Percentiles rank a stretch among this genome's conserved stretches.
Evolutionary conservation across 2,329 filamentous ascomycete genomes (phyloP).

Genomic region (Trichoderma sp.): DNA sequence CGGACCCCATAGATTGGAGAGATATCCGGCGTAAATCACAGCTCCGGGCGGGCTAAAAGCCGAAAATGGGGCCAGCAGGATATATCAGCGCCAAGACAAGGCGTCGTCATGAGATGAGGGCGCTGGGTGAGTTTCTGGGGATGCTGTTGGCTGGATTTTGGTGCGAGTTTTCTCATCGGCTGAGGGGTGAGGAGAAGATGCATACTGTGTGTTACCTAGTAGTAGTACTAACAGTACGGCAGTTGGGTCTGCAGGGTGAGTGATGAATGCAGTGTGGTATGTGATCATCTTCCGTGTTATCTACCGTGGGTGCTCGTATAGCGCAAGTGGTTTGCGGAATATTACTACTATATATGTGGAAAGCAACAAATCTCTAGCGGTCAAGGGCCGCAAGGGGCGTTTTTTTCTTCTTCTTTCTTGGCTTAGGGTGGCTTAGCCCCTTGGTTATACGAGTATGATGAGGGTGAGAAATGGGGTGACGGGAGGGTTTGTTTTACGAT

Average conservation of each 20-base stretch:
- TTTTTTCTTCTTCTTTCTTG: background rate
- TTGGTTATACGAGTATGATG: background rate
- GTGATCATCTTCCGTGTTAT: no score
- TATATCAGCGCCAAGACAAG: conserved; percentile 1
- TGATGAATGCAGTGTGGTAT: no score
- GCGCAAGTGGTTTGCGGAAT: no score
- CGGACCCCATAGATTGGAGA: background rate
- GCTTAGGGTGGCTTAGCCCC: conserved; percentile 4
- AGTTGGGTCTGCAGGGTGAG: no score
- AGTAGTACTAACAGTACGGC: no score
- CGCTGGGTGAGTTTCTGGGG: background rate
- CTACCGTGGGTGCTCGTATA: no score
- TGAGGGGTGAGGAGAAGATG: background rate
- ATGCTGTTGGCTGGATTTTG: background rate
- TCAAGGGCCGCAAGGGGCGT: background rate
- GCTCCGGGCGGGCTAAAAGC: background rate
- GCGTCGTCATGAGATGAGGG: background rate
- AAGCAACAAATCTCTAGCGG: background rate
- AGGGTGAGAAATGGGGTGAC: background rate
- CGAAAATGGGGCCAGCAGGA: background rate
- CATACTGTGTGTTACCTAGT: no score
- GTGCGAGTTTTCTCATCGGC: background rate
- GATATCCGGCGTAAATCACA: background rate
- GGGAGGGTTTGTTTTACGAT: background rate
- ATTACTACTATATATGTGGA: no score